Conservation (phyloP, 2,329 filamentous ascomycete species). For the Tricladium varicosporioides region DNA sequence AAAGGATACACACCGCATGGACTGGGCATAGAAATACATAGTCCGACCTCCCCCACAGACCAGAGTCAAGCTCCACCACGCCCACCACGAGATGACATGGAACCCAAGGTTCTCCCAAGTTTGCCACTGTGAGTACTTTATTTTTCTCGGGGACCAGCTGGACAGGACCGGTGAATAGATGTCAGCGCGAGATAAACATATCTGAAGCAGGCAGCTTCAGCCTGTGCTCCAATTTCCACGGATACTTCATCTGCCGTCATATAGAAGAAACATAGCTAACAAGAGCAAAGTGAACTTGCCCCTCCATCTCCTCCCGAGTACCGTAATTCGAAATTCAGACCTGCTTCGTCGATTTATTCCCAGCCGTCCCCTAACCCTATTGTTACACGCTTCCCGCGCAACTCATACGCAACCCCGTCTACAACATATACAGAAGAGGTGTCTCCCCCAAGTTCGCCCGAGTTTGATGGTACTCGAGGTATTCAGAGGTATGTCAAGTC, state of each 20-base stretch:
- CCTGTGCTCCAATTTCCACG: slow-evolving; percentile 12
- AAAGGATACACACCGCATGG: slow-evolving; percentile 40
- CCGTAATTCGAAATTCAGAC: slow-evolving; percentile 40
- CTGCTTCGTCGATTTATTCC: slow-evolving; percentile 62
- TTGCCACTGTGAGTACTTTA: slow-evolving; percentile 24
- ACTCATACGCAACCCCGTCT: slow-evolving; percentile 30
- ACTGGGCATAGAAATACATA: slow-evolving; percentile 32
- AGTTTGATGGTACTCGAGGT: slow-evolving; percentile 13
- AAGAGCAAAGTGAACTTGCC: slow-evolving; percentile 17
- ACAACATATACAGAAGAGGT: slow-evolving; percentile 31
- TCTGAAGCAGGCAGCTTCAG: slow-evolving; percentile 9
- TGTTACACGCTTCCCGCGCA: slow-evolving; percentile 27
- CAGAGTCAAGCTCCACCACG: slow-evolving; percentile 21
- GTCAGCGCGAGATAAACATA: neutral
- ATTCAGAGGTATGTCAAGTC: slow-evolving; percentile 27
- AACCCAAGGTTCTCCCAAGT: slow-evolving; percentile 17
- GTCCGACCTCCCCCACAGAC: slow-evolving; percentile 21
- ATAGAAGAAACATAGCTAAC: slow-evolving; percentile 17
- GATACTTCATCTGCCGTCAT: slow-evolving; percentile 24
- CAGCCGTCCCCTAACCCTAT: slow-evolving; percentile 45
- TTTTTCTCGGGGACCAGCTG: neutral
- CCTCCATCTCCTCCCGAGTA: slow-evolving; percentile 15
- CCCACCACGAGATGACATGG: slow-evolving; percentile 26
- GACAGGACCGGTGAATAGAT: neutral
- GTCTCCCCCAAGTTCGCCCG: slow-evolving; percentile 46